Conservation (phyloP, 768 basidiomycete genomes). For the Kondoa malvinella region DNA sequence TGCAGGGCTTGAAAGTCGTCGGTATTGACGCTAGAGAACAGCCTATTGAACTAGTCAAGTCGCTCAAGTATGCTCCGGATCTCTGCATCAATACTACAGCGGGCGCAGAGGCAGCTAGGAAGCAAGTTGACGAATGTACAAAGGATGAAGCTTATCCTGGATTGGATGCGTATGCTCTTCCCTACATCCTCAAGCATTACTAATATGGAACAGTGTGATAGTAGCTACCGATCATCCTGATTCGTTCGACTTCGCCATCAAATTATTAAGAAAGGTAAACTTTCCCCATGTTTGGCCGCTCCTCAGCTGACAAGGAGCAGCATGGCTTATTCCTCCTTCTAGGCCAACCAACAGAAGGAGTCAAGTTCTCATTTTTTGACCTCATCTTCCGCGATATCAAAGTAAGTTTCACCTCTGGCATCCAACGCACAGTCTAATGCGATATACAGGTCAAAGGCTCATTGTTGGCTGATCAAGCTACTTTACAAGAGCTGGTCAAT, state of each 20-base stretch:
- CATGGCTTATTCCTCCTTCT: conserved; percentile 21
- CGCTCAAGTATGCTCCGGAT: conserved; percentile 18
- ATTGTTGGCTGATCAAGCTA: conserved; percentile 5
- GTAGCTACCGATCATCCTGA: conserved; percentile 22
- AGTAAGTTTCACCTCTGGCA: conserved; percentile 2
- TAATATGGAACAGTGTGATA: conserved; percentile 9
- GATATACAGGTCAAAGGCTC: conserved; percentile 1
- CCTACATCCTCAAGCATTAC: not conserved
- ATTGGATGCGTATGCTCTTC: conserved; percentile 13
- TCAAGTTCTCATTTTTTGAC: conserved; percentile 15
- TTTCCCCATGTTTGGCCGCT: not conserved
- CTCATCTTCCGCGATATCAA: conserved; percentile 17
- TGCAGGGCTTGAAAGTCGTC: conserved; percentile 20
- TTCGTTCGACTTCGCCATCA: conserved; percentile 17
- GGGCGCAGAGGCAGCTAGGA: not conserved
- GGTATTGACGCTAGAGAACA: conserved; percentile 19
- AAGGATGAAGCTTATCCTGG: conserved; percentile 11
- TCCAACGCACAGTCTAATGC: not conserved
- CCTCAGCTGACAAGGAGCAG: conserved; percentile 5
- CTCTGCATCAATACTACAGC: conserved; percentile 17
- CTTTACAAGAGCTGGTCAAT: conserved; percentile 16
- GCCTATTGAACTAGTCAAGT: conserved; percentile 19
- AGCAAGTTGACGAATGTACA: conserved; percentile 8
- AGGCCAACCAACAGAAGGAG: conserved; percentile 14
- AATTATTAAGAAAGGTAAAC: conserved; percentile 5